Percentiles rank a stretch among this genome's conserved stretches.
These are phyloP conservation scores for Phytopythium sindhum DNA, from an alignment of 352 stramenopile genomes.

Conservation along the genomic window DNA sequence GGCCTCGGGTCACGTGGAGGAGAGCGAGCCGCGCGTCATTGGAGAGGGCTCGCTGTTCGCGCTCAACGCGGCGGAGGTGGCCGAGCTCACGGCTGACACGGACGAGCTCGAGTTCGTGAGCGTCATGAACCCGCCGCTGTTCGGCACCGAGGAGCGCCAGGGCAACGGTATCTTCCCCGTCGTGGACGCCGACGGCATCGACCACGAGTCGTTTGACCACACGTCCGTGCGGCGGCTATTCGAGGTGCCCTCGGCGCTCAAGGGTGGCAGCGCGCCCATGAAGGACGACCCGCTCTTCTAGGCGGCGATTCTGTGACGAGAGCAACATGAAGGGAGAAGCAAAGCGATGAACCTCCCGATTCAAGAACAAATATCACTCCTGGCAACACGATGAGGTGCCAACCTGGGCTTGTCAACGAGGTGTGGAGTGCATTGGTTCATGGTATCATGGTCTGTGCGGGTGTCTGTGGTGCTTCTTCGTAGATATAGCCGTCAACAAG, in stretches of 20 bases:
- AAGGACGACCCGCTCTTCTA: constrained; percentile 81
- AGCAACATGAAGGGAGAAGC: background rate
- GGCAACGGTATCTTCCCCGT: constrained; percentile 64
- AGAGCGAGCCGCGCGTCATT: constrained; percentile 34
- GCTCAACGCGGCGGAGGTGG: constrained; percentile 51
- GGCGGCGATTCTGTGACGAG: background rate
- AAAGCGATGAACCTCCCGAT: background rate
- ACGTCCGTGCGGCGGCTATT: constrained; percentile 53
- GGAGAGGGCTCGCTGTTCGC: constrained; percentile 51
- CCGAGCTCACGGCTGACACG: constrained; percentile 47
- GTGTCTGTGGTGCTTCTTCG: background rate
- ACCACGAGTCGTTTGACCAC: constrained; percentile 54
- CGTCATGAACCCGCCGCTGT: constrained; percentile 80
- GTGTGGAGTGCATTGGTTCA: background rate
- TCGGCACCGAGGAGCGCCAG: constrained; percentile 45
- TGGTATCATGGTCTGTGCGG: background rate
- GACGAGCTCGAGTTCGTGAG: constrained; percentile 74
- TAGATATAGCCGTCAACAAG: background rate
- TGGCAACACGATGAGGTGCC: background rate
- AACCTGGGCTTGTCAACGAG: background rate
- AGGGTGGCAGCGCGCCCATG: constrained; percentile 71
- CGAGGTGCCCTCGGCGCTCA: constrained; percentile 68
- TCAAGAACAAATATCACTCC: constrained; percentile 5
- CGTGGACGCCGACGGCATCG: constrained; percentile 59
- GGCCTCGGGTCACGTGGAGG: constrained; percentile 26